These are phyloP conservation scores for Talaromyces sp. DNA, from an alignment of 2,329 filamentous ascomycete species.

Conservation along the genomic window DNA sequence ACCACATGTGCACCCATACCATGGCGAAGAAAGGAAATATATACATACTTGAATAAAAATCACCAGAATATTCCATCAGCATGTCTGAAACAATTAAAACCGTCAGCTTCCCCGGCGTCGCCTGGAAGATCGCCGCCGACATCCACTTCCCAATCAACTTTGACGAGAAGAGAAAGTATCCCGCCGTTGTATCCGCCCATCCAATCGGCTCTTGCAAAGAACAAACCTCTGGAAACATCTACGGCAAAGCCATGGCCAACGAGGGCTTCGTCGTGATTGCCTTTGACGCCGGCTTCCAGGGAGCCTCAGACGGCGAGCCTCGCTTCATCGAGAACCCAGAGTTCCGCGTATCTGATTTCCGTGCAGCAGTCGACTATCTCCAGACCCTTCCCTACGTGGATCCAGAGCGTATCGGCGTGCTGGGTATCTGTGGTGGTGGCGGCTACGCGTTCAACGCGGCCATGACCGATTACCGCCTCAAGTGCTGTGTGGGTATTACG, in stretches of 20 bases:
- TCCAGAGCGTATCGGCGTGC: constrained; percentile 17
- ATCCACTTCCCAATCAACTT: constrained; percentile 15
- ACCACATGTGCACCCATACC: too few relatives aligned
- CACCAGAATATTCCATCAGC: too few relatives aligned
- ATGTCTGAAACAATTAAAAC: background rate
- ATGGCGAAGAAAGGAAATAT: too few relatives aligned
- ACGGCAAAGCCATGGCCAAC: constrained; percentile 16
- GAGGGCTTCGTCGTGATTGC: constrained; percentile 2
- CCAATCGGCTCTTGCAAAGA: constrained; percentile 20
- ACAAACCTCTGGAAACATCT: constrained; percentile 18
- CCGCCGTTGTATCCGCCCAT: constrained; percentile 17
- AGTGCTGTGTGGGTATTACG: constrained; percentile 16
- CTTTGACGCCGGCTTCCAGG: constrained; percentile 21
- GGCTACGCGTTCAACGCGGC: constrained; percentile 17
- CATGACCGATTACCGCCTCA: constrained; percentile 19
- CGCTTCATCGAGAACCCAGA: constrained; percentile 20
- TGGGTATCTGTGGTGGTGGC: constrained; percentile 15
- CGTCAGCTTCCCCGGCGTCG: constrained; percentile 16
- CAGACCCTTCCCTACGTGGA: constrained; percentile 18
- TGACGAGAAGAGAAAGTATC: constrained; percentile 14
- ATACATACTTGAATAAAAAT: too few relatives aligned
- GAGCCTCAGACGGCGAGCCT: constrained; percentile 18
- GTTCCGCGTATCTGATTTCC: constrained; percentile 19
- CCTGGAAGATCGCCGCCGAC: constrained; percentile 13
- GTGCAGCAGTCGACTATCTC: constrained; percentile 19